Base-by-base conservation (phyloP, 2,329 filamentous ascomycete species). In the Xylaria sp. region DNA sequence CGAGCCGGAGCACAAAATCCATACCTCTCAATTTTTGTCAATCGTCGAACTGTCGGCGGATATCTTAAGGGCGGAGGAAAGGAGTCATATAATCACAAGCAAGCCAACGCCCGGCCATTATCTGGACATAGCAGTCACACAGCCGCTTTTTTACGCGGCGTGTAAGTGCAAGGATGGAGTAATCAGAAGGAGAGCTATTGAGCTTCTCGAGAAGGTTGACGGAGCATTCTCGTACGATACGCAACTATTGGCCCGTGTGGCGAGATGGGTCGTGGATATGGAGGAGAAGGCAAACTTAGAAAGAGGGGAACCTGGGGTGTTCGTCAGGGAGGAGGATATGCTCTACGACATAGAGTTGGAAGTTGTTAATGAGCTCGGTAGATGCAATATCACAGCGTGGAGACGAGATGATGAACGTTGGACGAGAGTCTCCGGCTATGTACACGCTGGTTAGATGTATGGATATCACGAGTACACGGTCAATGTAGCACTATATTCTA, bases 191-290 rank as follows among this genome's bases (percentile, higher is more conserved):
- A 48, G 45, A 28, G 45, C 45, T 18, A 48, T 48, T 48, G 45
- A 28, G 23, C 45, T 48, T 28, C 45, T 48, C 10, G 45, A 48
- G 8, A 48, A 13, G 23, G 12, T 48, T 8, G 45, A 48, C 12
- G 45, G 45, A 20, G 23, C 45, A 8, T 48, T 23, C 15, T 20
- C 36, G 18, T 41, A 62, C n/a, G 60, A 63, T 12, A 41, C 60
- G n/a, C 36, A 41, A 8, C 50, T 63, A 20, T 43, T 63, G 7
- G 60, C 60, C 8, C 43, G 60, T 6, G 60, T 57, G 13, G 60
- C 39, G 50, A 36, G 45, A 56, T 57, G 60, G 60, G 60, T 63
- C 12, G 52, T 63, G 28, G 28, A 15, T 4, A 57, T 30, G 20
- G 60, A 48, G 28, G 50, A 58, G 20, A 60, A 55, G 32, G 41